These are phyloP conservation scores for Chytriomyces hyalinus DNA, from an alignment of 192 early-diverging fungal genomes.

Conservation along the genomic window DNA sequence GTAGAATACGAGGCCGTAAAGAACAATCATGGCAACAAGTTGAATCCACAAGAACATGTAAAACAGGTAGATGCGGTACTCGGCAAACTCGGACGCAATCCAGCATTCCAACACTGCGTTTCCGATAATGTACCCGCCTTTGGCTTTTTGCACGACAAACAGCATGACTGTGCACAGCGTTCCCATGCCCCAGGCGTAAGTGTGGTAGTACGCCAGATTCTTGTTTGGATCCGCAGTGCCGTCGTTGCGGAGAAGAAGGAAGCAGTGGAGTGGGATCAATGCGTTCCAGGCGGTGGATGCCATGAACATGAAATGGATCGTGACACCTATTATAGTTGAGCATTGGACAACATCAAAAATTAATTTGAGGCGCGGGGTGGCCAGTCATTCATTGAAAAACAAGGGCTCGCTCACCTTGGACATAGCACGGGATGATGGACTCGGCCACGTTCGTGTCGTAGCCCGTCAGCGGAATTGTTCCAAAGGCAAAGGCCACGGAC, in stretches of 20 bases:
- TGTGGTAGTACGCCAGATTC: constrained; percentile 1
- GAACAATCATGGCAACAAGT: not conserved
- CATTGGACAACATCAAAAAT: too few species aligned
- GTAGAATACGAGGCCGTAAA: not conserved
- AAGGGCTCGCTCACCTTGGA: constrained; percentile 7
- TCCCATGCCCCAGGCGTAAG: not conserved
- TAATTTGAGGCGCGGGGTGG: too few species aligned
- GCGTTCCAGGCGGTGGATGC: not conserved
- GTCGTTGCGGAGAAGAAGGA: not conserved
- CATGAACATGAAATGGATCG: constrained; percentile 2
- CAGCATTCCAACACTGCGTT: constrained; percentile 9
- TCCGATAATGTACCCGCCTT: constrained; percentile 2
- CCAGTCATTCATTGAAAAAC: too few species aligned
- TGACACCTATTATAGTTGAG: not conserved
- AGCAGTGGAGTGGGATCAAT: constrained; percentile 12
- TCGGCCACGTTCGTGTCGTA: not conserved
- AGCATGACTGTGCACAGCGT: not conserved
- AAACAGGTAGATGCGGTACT: not conserved
- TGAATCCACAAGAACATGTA: constrained; percentile 9
- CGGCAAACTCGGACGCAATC: not conserved
- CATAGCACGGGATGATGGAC: not conserved
- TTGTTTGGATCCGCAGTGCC: not conserved
- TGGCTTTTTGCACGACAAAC: not conserved
- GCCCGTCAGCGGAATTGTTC: not conserved
- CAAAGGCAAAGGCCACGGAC: constrained; percentile 6